Evolutionary conservation across 73 alveolate genomes (phyloP), one percentile per base, ranked within the genome.

Genomic region (Paramecium caudatum): DNA sequence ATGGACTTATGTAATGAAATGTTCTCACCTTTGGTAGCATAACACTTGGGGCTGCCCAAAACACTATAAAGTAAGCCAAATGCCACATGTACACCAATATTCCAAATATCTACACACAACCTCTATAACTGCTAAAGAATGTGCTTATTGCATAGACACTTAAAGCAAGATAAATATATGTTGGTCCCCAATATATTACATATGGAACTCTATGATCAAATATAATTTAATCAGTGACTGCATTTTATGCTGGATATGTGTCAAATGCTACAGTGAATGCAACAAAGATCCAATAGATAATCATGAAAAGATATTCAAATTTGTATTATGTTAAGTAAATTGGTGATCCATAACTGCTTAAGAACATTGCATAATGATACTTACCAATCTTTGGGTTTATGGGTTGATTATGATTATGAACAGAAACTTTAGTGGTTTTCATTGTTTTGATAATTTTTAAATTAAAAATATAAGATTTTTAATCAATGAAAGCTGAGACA

Each of bases 41-140:
- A 2, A 74, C 69, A 21, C 88, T 74, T 19, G 62, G 88, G 16
- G 88, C 68, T 19, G 88, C 65, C 88, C 88, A 74, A 74, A 74
- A 74, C 17, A 74, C 68, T 3, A 74, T 43, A 68, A 74, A 74
- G 7, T 74, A 74, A 0, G 88, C 88, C 1, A 74, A 25, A 45
- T 74, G 88, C 88, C 88, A 74, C 46, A 74, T 8, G 23, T 27
- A 74, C 16, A 74, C 88, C 39, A 74, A 23, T 13, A 74, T 74
- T 74, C 88, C 88, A 45, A 41, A 74, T 16, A 74, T 41, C 25
- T 74, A 74, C 10, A 74, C 32, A 23, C 30, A 13, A 13, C 21
- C 16, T 74, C 88, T 74, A 12, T 3, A 41, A 34, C 47, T 36
- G 8, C 69, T 34, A 4, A 74, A 68, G 30, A 74, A 74, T 3